Percentiles rank a stretch among this genome's conserved stretches.
phyloP scores from a whole-genome alignment of 1,139 yeast genomes.

The Magnusiomyces paraingens region DNA sequence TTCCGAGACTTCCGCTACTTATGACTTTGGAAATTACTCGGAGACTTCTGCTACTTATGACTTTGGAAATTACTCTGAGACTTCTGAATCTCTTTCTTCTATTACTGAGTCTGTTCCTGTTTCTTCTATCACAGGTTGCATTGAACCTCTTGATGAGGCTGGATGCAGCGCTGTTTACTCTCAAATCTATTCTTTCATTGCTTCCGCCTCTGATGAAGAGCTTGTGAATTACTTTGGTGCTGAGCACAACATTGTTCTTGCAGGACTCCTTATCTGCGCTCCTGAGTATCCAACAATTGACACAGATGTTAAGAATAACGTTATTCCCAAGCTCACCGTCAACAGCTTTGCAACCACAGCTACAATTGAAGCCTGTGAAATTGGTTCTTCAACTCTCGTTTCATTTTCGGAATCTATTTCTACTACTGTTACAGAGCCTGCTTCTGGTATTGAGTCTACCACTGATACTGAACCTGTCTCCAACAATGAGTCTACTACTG shows the following conservation, averaged over 20 bases:
- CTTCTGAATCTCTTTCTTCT: not conserved
- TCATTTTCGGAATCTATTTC: not conserved
- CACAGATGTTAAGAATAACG: not conserved
- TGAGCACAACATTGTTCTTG: not conserved
- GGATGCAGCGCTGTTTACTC: not conserved
- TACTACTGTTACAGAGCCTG: not conserved
- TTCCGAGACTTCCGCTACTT: too few species aligned
- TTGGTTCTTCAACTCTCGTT: not conserved
- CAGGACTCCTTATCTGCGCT: not conserved
- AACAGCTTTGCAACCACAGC: not conserved
- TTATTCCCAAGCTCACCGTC: not conserved
- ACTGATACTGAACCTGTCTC: not conserved
- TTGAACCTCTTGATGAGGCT: not conserved
- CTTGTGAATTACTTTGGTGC: not conserved
- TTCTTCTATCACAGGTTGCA: not conserved
- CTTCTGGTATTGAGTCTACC: not conserved
- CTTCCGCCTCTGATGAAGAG: not conserved
- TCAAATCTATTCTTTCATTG: not conserved
- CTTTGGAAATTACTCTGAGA: not conserved
- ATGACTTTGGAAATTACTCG: too few species aligned
- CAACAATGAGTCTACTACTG: not conserved
- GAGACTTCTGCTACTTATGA: not conserved
- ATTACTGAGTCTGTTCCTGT: not conserved
- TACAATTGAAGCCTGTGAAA: not conserved
- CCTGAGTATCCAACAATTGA: not conserved